Percentiles rank a stretch among this genome's conserved stretches.
phyloP scores from a whole-genome alignment of 2,329 filamentous ascomycete genomes.

The Arthrobotrys entomopaga region DNA sequence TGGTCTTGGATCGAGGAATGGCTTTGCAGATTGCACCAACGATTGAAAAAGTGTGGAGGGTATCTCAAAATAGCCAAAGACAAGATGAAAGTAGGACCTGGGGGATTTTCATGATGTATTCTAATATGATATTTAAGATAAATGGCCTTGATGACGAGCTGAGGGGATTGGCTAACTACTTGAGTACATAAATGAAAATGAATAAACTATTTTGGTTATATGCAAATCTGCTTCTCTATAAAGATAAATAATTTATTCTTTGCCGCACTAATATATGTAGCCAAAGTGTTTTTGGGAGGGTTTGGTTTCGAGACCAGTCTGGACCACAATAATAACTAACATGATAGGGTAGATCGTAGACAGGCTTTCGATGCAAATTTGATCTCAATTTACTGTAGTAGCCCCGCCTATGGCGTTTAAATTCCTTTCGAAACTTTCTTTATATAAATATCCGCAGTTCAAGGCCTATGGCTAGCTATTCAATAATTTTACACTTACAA shows the following conservation, averaged over 20 bases:
- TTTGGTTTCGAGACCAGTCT: background rate
- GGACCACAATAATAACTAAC: too few relatives aligned
- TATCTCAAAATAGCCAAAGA: background rate
- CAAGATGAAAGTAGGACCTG: slow-evolving; percentile 6
- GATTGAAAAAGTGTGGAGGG: slow-evolving; percentile 22
- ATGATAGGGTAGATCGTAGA: too few relatives aligned
- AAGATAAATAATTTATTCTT: background rate
- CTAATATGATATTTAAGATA: slow-evolving; percentile 4
- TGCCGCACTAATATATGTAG: background rate
- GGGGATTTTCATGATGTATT: slow-evolving; percentile 29
- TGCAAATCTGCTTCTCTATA: background rate
- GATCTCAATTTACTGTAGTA: too few relatives aligned
- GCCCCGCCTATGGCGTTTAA: too few relatives aligned
- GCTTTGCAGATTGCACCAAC: slow-evolving; percentile 17
- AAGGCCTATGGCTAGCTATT: too few relatives aligned
- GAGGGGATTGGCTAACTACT: background rate
- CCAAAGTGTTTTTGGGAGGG: too few relatives aligned
- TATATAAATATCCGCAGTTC: too few relatives aligned
- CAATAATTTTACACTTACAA: too few relatives aligned
- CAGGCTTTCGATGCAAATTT: too few relatives aligned
- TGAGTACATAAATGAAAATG: background rate
- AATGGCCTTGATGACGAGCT: slow-evolving; percentile 7
- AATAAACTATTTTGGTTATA: background rate
- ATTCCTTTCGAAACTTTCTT: too few relatives aligned
- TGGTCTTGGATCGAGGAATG: slow-evolving; percentile 16